phyloP scores from a whole-genome alignment of 192 early-diverging fungal genomes.

The Geosiphon pyriformis region DNA sequence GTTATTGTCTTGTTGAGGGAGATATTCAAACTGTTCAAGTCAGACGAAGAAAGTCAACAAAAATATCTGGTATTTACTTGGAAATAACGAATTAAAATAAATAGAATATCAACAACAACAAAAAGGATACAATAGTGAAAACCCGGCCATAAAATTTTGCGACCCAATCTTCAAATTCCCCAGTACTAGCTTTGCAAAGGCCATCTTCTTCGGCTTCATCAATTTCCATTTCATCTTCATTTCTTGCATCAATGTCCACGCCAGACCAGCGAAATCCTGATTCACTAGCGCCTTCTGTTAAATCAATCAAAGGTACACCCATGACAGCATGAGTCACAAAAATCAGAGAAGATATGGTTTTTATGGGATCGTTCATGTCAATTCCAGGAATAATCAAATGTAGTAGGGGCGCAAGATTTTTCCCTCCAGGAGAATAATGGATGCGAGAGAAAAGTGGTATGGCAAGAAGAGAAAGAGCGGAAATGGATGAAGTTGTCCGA shows the following conservation, averaged over 20 bases:
- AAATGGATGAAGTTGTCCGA: slow-evolving; percentile 79
- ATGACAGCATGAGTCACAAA: slow-evolving; percentile 64
- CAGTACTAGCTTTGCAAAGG: slow-evolving; percentile 62
- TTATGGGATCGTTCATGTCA: slow-evolving; percentile 87
- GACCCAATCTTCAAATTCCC: slow-evolving; percentile 84
- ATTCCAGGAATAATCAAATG: slow-evolving; percentile 82
- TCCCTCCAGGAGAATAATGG: slow-evolving; percentile 81
- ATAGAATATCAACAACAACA: neutral
- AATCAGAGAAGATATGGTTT: slow-evolving; percentile 65
- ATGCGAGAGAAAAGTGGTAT: slow-evolving; percentile 66
- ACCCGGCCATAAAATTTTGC: slow-evolving; percentile 73
- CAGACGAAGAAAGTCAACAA: neutral
- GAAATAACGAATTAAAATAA: neutral
- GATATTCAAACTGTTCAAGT: slow-evolving; percentile 57
- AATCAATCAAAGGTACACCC: slow-evolving; percentile 61
- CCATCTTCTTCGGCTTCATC: slow-evolving; percentile 66
- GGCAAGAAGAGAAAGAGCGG: slow-evolving; percentile 62
- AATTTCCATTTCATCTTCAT: slow-evolving; percentile 35
- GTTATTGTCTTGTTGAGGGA: slow-evolving; percentile 62
- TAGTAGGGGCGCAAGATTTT: slow-evolving; percentile 72
- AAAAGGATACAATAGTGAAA: slow-evolving; percentile 58
- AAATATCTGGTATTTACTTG: too few species aligned
- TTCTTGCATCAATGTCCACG: slow-evolving; percentile 42
- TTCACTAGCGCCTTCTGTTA: slow-evolving; percentile 41
- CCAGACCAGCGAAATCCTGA: slow-evolving; percentile 36